Conservation (phyloP, 768 basidiomycete species). For the Nidularia pulvinata region DNA sequence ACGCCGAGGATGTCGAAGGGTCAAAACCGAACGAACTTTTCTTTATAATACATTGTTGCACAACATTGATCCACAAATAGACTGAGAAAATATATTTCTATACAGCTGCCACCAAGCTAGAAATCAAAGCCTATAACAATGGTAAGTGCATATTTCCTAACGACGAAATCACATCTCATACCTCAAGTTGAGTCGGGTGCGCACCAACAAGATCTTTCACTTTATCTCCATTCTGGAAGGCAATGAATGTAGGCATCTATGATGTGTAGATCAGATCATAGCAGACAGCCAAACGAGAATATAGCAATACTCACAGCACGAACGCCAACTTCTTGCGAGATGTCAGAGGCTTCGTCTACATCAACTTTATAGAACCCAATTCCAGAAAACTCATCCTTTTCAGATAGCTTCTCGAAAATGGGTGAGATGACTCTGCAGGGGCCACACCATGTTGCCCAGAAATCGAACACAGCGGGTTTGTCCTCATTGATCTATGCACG, state of each 20-base stretch:
- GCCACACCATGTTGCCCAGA: conserved; percentile 68
- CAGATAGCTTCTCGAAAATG: conserved; percentile 46
- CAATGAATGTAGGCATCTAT: conserved; percentile 12
- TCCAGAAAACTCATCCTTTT: conserved; percentile 19
- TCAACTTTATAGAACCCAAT: conserved; percentile 64
- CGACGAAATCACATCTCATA: no score
- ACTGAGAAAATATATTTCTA: no score
- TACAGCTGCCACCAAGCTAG: no score
- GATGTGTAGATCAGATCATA: no score
- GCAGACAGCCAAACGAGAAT: no score
- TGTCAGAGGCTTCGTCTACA: conserved; percentile 47
- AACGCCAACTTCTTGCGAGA: conserved; percentile 48
- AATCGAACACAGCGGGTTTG: conserved; percentile 48
- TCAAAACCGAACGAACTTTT: no score
- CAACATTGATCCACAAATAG: no score
- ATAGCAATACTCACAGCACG: conserved; percentile 38
- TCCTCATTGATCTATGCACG: conserved; percentile 32
- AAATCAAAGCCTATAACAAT: no score
- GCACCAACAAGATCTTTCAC: conserved; percentile 37
- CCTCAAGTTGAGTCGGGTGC: neutral
- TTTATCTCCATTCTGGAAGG: conserved; percentile 20
- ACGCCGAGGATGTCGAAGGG: no score
- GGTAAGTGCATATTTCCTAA: no score
- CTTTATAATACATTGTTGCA: no score
- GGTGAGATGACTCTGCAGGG: conserved; percentile 59